These are phyloP conservation scores for Lichenothelia convexa DNA, from an alignment of 495 filamentous ascomycete genomes.

Conservation along the genomic window DNA sequence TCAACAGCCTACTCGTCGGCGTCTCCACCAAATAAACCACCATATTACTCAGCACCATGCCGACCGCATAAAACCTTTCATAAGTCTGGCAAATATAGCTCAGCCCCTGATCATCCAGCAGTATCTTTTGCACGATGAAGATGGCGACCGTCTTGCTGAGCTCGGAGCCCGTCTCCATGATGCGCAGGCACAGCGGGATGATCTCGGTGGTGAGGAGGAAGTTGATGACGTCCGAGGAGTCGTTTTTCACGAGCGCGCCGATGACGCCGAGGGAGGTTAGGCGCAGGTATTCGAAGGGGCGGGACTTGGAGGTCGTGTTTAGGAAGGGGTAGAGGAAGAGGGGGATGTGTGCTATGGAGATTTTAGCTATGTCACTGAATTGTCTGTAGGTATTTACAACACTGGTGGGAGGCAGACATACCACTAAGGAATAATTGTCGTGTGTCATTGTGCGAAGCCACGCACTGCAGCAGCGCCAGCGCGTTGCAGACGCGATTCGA, in stretches of 20 bases:
- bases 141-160: constrained; percentile 98
- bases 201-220: constrained; percentile 98
- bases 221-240: constrained; percentile 96
- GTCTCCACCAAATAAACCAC: constrained; percentile 92
- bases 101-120: constrained; percentile 91
- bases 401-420: constrained; percentile 23
- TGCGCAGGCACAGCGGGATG: constrained; percentile 90
- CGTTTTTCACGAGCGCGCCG: constrained; percentile 94
- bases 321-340: constrained; percentile 97
- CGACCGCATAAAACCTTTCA: constrained; percentile 97
- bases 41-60: constrained; percentile 97
- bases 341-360: constrained; percentile 71
- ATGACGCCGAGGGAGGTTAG: constrained; percentile 97
- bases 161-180: constrained; percentile 99
- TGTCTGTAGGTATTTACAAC: not conserved
- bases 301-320: constrained; percentile 96
- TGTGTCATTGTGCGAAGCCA: constrained; percentile 94
- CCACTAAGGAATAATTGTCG: constrained; percentile 81
- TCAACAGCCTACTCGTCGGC: constrained; percentile 86
- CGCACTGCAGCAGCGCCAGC: constrained; percentile 88
- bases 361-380: constrained; percentile 3
- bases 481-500: constrained; percentile 98
- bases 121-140: constrained; percentile 99
- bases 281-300: constrained; percentile 94
- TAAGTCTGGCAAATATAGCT: constrained; percentile 98